phyloP scores from a whole-genome alignment of 148 eudicot species.

The Persicaria maculosa region DNA sequence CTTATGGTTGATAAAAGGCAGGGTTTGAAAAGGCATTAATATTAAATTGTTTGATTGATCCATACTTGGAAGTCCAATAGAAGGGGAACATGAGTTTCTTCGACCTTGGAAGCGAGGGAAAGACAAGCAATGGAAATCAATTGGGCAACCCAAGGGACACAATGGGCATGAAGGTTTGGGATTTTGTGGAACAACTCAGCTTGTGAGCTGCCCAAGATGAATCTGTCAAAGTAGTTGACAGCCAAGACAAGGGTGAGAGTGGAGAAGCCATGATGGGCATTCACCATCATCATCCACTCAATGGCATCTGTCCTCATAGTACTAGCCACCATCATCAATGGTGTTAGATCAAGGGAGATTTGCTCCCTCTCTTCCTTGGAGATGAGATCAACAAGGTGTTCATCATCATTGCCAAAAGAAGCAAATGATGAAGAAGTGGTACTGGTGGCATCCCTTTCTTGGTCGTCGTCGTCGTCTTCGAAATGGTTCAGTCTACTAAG shows the following conservation, averaged over 20 bases:
- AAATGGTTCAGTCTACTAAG: neutral
- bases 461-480: neutral
- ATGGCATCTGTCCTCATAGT: slow-evolving; percentile 36
- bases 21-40: too few relatives aligned
- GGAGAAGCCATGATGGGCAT: slow-evolving; percentile 42
- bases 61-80: slow-evolving; percentile 64
- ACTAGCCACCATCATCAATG: slow-evolving; percentile 18
- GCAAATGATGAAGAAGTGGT: neutral
- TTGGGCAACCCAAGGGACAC: slow-evolving; percentile 62
- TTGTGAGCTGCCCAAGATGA: slow-evolving; percentile 7
- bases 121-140: slow-evolving; percentile 71
- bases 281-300: slow-evolving; percentile 57
- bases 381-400: neutral
- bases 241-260: slow-evolving; percentile 42
- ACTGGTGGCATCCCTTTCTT: neutral
- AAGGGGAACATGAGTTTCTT: slow-evolving; percentile 65
- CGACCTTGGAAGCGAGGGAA: slow-evolving; percentile 77
- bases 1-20: neutral
- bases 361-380: slow-evolving; percentile 3
- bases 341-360: neutral
- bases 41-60: neutral
- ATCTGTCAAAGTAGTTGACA: slow-evolving; percentile 64
- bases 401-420: neutral
- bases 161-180: neutral
- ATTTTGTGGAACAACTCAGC: neutral